Percentiles rank a stretch among this genome's conserved stretches.
Conservation (phyloP, 768 basidiomycete genomes). For the Rhizopogon vulgaris region DNA sequence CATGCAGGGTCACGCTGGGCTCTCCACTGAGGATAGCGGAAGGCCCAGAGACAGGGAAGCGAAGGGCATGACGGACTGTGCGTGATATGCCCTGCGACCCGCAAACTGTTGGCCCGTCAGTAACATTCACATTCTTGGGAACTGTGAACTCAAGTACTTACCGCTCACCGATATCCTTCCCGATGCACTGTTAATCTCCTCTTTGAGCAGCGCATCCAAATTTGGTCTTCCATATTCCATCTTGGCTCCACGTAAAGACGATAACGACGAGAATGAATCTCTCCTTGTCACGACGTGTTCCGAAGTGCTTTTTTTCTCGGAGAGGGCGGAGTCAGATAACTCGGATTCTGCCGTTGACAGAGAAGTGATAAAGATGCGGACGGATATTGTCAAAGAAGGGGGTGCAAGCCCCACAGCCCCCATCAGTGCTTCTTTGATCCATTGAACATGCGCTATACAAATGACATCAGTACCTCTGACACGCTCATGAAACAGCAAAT, state of each 20-base stretch:
- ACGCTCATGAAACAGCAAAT: too few species aligned
- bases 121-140: neutral
- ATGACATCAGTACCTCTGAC: neutral
- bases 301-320: slow-evolving; percentile 6
- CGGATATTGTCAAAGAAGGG: slow-evolving; percentile 25
- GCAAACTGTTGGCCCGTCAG: slow-evolving; percentile 34
- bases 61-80: slow-evolving; percentile 34
- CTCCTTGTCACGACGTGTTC: neutral
- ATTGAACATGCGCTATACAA: slow-evolving; percentile 31
- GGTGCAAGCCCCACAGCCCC: slow-evolving; percentile 26
- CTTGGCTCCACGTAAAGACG: slow-evolving; percentile 18
- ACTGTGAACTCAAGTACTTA: slow-evolving; percentile 15
- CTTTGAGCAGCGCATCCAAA: slow-evolving; percentile 27
- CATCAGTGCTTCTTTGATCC: slow-evolving; percentile 38
- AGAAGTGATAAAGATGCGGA: slow-evolving; percentile 37
- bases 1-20: slow-evolving; percentile 31
- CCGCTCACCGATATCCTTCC: slow-evolving; percentile 45
- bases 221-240: slow-evolving; percentile 38
- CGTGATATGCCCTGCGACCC: slow-evolving; percentile 36
- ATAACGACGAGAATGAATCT: slow-evolving; percentile 5
- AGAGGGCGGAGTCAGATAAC: slow-evolving; percentile 3
- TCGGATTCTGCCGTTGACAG: neutral
- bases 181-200: slow-evolving; percentile 29
- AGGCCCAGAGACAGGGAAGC: slow-evolving; percentile 27
- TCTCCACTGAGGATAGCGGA: slow-evolving; percentile 23